A percentile compares a stretch with the other conserved stretches of the same genome.
These are phyloP conservation scores for Trichoderma aggressivum DNA, from an alignment of 2,329 filamentous ascomycete species.

Conservation along the genomic window DNA sequence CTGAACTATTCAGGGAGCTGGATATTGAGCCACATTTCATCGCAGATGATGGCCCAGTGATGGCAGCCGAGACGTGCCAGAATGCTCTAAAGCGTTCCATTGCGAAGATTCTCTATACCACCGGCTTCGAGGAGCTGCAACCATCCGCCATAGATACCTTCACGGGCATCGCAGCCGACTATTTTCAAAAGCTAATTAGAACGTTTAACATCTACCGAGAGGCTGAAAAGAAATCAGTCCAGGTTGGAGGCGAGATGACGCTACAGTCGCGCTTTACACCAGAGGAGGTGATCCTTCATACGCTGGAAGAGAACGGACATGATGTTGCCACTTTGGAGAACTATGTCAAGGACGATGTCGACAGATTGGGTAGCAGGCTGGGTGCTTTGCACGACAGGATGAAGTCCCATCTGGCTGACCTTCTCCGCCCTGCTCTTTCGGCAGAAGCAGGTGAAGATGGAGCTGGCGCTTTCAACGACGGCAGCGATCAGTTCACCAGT, in stretches of 20 bases:
- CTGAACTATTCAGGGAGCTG: constrained; percentile 79
- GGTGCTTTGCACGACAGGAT: constrained; percentile 87
- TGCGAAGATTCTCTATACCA: constrained; percentile 91
- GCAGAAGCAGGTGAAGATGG: constrained; percentile 75
- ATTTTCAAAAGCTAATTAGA: constrained; percentile 77
- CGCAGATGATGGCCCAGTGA: constrained; percentile 82
- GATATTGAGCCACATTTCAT: constrained; percentile 89
- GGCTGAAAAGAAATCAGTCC: constrained; percentile 67
- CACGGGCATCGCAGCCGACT: constrained; percentile 85
- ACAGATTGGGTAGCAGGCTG: constrained; percentile 76
- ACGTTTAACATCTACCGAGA: constrained; percentile 82
- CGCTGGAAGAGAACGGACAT: constrained; percentile 77
- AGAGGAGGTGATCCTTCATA: constrained; percentile 85
- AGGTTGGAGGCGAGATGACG: constrained; percentile 26
- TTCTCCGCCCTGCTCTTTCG: constrained; percentile 82
- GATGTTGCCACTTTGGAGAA: constrained; percentile 77
- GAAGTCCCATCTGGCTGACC: constrained; percentile 87
- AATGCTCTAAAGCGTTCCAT: constrained; percentile 85
- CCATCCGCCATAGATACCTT: constrained; percentile 88
- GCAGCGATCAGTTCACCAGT: constrained; percentile 92
- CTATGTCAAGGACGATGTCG: constrained; percentile 92
- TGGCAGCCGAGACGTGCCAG: constrained; percentile 77
- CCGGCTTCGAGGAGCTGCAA: constrained; percentile 95
- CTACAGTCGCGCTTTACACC: constrained; percentile 67
- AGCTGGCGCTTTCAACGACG: constrained; percentile 88